Evolutionary conservation across 1,284 basidiomycete genomes (phyloP).

Genomic region (Wallemia hederae): DNA sequence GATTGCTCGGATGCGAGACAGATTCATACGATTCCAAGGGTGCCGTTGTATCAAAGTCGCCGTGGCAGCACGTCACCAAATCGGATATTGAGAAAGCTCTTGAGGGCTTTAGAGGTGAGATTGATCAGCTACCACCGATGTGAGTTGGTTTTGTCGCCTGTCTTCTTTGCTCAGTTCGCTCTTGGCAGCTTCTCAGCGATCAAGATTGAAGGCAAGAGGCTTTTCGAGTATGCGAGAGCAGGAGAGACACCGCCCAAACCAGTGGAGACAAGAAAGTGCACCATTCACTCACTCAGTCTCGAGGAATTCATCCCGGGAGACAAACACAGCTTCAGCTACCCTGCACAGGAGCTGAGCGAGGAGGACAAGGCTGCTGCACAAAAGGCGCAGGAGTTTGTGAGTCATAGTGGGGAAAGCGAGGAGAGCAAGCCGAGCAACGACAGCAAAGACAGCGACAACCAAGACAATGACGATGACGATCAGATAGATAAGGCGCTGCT

Average conservation of each 20-base stretch:
- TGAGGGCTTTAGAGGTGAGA: slow-evolving; percentile 53
- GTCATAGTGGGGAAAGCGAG: background rate
- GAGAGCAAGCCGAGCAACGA: background rate
- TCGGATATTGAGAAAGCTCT: slow-evolving; percentile 42
- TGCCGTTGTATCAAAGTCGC: slow-evolving; percentile 36
- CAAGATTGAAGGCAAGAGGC: slow-evolving; percentile 86
- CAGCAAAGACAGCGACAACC: slow-evolving; percentile 6
- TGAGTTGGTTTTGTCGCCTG: slow-evolving; percentile 19
- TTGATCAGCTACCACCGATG: slow-evolving; percentile 75
- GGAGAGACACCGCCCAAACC: slow-evolving; percentile 70
- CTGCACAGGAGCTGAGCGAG: slow-evolving; percentile 32
- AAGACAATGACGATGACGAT: slow-evolving; percentile 10
- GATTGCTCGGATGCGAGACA: slow-evolving; percentile 73
- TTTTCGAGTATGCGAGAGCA: slow-evolving; percentile 86
- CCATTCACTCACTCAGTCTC: slow-evolving; percentile 47
- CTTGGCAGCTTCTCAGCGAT: slow-evolving; percentile 63
- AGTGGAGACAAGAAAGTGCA: slow-evolving; percentile 61
- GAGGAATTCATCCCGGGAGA: slow-evolving; percentile 13
- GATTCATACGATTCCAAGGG: slow-evolving; percentile 84
- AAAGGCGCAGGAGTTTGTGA: background rate
- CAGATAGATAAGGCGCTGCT: slow-evolving; percentile 18
- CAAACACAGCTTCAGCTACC: slow-evolving; percentile 34
- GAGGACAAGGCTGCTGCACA: slow-evolving; percentile 27
- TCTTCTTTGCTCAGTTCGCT: slow-evolving; percentile 1
- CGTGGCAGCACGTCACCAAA: slow-evolving; percentile 56